Conservation (phyloP, 2,329 filamentous ascomycete species). For the Penicillium sp. region DNA sequence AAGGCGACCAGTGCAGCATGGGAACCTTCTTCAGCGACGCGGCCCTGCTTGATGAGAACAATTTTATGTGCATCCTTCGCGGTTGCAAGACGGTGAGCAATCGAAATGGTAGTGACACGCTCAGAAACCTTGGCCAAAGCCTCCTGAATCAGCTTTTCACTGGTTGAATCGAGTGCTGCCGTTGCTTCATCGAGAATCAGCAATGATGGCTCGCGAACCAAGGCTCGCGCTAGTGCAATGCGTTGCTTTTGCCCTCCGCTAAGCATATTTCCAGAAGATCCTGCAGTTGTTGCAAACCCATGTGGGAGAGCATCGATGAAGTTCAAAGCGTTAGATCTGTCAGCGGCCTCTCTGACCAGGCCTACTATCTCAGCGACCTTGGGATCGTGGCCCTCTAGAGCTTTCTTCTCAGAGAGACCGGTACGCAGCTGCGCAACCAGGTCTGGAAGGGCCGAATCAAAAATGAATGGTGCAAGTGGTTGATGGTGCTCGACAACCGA, state of each 20-base stretch:
- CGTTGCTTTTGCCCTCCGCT: not conserved
- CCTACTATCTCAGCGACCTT: not conserved
- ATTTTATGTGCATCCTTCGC: slow-evolving; percentile 42
- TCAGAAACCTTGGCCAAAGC: slow-evolving; percentile 28
- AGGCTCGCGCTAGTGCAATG: not conserved
- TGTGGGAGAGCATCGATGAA: not conserved
- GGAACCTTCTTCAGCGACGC: slow-evolving; percentile 33
- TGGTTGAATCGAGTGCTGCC: not conserved
- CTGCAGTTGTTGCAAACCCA: slow-evolving; percentile 26
- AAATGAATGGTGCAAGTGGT: slow-evolving; percentile 26
- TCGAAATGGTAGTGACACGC: slow-evolving; percentile 37
- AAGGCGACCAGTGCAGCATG: slow-evolving; percentile 32
- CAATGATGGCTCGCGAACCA: not conserved
- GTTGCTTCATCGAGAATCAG: not conserved
- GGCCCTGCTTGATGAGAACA: slow-evolving; percentile 37
- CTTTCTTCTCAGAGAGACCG: not conserved
- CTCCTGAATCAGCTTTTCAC: slow-evolving; percentile 35
- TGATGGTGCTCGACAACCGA: slow-evolving; percentile 34
- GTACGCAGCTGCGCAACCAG: slow-evolving; percentile 16
- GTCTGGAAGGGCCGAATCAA: slow-evolving; percentile 29
- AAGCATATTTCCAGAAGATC: slow-evolving; percentile 30
- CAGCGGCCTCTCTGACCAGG: not conserved
- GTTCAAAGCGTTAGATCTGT: not conserved
- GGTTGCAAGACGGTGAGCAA: slow-evolving; percentile 41
- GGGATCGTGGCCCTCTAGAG: not conserved